Evolutionary conservation across 1,284 basidiomycete genomes (phyloP), one percentile per base, ranked within the genome.

Genomic region (Sporisorium sorghi): DNA sequence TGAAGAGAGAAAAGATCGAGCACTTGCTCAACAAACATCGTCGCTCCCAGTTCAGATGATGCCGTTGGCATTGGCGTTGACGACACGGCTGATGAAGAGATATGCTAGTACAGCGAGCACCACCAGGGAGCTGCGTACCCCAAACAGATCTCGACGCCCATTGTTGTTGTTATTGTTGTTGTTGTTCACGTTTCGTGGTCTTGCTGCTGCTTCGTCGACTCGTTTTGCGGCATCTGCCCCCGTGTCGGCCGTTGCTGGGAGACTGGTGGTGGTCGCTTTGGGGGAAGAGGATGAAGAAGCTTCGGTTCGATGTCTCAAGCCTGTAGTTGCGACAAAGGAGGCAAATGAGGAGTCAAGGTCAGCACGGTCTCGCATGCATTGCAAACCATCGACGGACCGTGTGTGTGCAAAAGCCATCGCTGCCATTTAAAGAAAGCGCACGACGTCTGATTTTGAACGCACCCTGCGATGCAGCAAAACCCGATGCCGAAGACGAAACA

Each of bases 11-110:
- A 30, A 32, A 32, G 48, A 21, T 23, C 24, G 35, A 56, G 44
- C 46, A 35, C 17, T 32, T 5, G 23, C 17, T n/a, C 11, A 55
- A 17, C 37, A 7, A 43, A 6, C 23, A 56, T 14, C 33, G 6
- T 3, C 3, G 10, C 11, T 12, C n/a, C n/a, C n/a, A n/a, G n/a
- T 35, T 66, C 51, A 72, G 33, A 72, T 66, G 58, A 72, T 62
- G 32, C 69, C 69, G 44, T 72, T 72, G 46, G 62, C 59, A 40
- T 53, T 66, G 50, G 62, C 63, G 28, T 70, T 70, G 63, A 74
- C 67, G 5, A 76, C 52, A n/a, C 76, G 62, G 23, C 73, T 78
- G 52, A 78, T 51, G 56, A 78, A 78, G 33, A 78, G 69, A 63
- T 78, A 78, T 26, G 76, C 73, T 44, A 78, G 66, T 33, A 78